Base-by-base conservation (phyloP, 192 early-diverging fungal genomes). In the Linnemannia elongata region DNA sequence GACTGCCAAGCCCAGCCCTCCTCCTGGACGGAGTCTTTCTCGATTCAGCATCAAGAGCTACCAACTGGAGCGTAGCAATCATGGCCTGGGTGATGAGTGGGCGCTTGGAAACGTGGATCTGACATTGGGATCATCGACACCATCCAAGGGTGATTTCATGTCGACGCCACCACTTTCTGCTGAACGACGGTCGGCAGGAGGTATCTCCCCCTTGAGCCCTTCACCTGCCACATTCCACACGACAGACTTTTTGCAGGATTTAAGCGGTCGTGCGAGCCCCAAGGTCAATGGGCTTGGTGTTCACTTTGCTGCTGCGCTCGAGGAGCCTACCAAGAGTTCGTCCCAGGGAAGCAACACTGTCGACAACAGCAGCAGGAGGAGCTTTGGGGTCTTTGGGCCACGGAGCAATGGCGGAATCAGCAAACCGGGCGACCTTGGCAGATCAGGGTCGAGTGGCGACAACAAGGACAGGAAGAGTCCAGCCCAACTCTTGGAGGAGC, bases 31-130 rank as follows among this genome's bases (percentile, higher is more conserved):
- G 20, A 75, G 63, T 30, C 74, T 75, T 2, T 79, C 77, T 4
- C 47, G 82, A 38, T 84, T 84, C 68, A 84, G 82, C 38, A 84
- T 84, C 82, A 84, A 84, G 82, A 84, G 66, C 47, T 84, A 84
- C 18, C 76, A 71, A 36, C 17, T 79, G 63, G 82, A 84, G n/a
- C 15, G 82, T 33, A 71, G 45, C 68, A 84, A 84, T 7, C 52
- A 77, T 75, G 82, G 82, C 35, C 41, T 84, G 68, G 52, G 57
- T 8, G 69, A 84, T 57, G 73, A 79, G 22, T 84, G 82, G 82
- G 63, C 45, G 24, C 74, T 78, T 45, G 77, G 77, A 27, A 35
- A 69, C 42, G 36, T 52, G 33, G 66, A 66, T 15, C 12, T 75
- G 4, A 33, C 36, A 42, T 47, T 33, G 15, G 35, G 39, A 30